These are phyloP conservation scores for Diaporthe ilicicola DNA, from an alignment of 2,329 filamentous ascomycete genomes.

Conservation along the genomic window DNA sequence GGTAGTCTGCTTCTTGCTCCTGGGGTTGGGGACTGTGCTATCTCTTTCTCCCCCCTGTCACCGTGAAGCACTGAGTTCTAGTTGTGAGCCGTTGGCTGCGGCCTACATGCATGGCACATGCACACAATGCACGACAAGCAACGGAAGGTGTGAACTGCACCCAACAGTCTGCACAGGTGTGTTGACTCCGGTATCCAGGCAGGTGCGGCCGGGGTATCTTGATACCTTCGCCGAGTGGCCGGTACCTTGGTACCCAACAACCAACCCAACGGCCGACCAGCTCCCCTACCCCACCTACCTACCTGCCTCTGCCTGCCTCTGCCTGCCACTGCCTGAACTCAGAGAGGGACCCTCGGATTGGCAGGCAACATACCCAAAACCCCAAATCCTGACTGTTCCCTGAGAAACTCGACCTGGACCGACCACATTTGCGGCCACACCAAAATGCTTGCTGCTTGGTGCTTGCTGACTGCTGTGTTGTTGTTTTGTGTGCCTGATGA, in stretches of 20 bases:
- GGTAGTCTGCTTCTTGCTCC: background rate
- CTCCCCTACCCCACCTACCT: slow-evolving; percentile 5
- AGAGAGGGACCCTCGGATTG: background rate
- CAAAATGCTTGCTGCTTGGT: background rate
- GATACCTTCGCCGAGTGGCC: background rate
- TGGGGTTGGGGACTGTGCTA: no score
- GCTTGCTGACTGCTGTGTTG: background rate
- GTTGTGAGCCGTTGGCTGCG: slow-evolving; percentile 5
- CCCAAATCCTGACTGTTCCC: background rate
- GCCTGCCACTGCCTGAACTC: background rate
- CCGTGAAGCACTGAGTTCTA: background rate
- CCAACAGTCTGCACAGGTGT: background rate
- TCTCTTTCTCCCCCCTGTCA: no score
- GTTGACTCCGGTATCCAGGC: background rate
- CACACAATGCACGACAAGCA: no score
- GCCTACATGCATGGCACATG: no score
- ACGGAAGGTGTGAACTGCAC: background rate
- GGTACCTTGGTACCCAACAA: slow-evolving; percentile 2
- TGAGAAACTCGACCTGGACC: slow-evolving; percentile 2
- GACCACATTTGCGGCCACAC: background rate
- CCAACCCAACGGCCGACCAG: slow-evolving; percentile 1
- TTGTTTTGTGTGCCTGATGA: slow-evolving; percentile 1
- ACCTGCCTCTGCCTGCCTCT: background rate
- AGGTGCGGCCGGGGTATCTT: background rate
- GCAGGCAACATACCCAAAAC: background rate